Conservation (phyloP, 805 yeast genomes). For the Suhomyces sp. region DNA sequence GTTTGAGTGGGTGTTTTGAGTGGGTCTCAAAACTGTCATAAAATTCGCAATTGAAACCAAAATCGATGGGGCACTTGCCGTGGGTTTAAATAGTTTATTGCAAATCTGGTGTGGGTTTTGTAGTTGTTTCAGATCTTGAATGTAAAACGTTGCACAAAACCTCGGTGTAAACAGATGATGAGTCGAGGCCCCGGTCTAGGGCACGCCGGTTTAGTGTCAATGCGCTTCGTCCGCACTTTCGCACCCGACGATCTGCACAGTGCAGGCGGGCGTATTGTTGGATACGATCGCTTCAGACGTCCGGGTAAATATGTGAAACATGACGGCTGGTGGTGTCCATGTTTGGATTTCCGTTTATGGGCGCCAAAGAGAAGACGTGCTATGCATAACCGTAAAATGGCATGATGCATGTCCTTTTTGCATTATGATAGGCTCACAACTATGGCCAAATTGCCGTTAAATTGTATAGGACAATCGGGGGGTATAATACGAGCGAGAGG, state of each 20-base stretch:
- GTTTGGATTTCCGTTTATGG: constrained; percentile 2
- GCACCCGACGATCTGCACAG: background rate
- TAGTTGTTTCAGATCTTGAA: constrained; percentile 13
- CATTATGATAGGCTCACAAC: background rate
- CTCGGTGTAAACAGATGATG: background rate
- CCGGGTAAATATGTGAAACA: constrained; percentile 6
- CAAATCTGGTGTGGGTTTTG: constrained; percentile 5
- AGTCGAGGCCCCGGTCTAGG: constrained; percentile 5
- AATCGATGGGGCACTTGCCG: background rate
- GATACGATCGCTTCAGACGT: background rate
- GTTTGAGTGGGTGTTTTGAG: constrained; percentile 1
- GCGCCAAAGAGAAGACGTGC: background rate
- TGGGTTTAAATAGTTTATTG: constrained; percentile 4
- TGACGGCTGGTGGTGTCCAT: background rate
- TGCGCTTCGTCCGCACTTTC: background rate
- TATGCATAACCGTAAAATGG: background rate
- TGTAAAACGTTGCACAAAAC: constrained; percentile 15
- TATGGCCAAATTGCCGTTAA: background rate
- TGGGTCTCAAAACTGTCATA: constrained; percentile 1
- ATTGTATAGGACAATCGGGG: background rate
- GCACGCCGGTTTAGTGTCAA: background rate
- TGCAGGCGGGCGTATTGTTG: constrained; percentile 2
- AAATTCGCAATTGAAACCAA: constrained; percentile 12
- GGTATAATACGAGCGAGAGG: background rate
- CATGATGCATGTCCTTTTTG: background rate